phyloP scores from a whole-genome alignment of 1,284 basidiomycete genomes.

The Inonotus hispidus region DNA sequence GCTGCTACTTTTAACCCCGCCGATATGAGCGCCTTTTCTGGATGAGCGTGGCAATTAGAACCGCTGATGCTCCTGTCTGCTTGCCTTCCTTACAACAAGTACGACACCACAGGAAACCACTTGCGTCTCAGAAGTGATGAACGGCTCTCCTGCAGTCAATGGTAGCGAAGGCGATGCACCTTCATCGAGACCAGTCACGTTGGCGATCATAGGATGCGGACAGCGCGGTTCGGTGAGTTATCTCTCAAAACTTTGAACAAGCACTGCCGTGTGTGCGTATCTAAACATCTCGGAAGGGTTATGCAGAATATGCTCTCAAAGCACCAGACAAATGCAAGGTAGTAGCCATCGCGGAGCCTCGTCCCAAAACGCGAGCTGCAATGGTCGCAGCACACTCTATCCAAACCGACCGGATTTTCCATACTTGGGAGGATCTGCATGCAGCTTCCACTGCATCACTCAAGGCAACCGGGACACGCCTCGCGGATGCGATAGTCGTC shows the following conservation, averaged over 20 bases:
- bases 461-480: constrained; percentile 52
- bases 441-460: constrained; percentile 62
- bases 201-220: constrained; percentile 69
- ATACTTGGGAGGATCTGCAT: constrained; percentile 66
- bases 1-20: too few relatives aligned
- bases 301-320: constrained; percentile 57
- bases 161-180: neutral
- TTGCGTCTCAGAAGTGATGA: neutral
- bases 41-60: too few relatives aligned
- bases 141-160: neutral
- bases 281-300: constrained; percentile 39
- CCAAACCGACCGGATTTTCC: constrained; percentile 61
- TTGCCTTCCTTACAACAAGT: neutral
- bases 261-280: neutral
- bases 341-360: constrained; percentile 79
- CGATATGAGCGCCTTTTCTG: too few relatives aligned
- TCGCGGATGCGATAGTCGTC: constrained; percentile 77
- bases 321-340: constrained; percentile 64
- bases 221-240: constrained; percentile 63
- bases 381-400: constrained; percentile 56
- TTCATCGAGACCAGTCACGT: constrained; percentile 32
- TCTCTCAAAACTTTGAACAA: neutral
- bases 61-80: neutral
- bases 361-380: constrained; percentile 53
- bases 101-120: neutral